Base-by-base conservation (phyloP, 2,329 filamentous ascomycete species). In the Ascochyta koolunga region DNA sequence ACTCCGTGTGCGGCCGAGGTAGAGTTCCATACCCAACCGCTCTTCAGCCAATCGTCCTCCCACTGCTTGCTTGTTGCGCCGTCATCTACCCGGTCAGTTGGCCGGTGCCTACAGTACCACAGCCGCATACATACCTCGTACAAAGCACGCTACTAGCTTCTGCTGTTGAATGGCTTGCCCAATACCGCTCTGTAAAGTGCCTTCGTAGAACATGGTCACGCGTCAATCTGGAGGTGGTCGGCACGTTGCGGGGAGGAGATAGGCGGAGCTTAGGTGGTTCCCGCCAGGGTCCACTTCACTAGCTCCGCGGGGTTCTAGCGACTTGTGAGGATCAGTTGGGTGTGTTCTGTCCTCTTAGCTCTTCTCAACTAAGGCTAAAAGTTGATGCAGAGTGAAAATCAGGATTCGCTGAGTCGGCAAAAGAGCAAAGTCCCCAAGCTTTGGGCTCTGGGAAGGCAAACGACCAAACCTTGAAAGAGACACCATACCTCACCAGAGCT, bases 111-210 rank as follows among this genome's bases (percentile, higher is more conserved):
- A 41, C 35, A 51, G 6, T 21, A 29, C 21, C 9, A 13, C 43
- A 40, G 24, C 15, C 22, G 55, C 19, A 21, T 15, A 25, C 54
- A 61, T 74, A 91, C 90, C 88, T 68, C 86, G 85, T 27, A 96
- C 88, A 74, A 97, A 96, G 77, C 91, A 96, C 25, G 90, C 83
- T 0, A 97, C 89, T 16, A 89, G 82, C 75, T 93, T 96, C 54
- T 85, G 80, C 72, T 93, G 81, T 56, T 85, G 83, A 6, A 97
- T 82, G 11, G 93, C 91, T 18, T 84, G 80, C 27, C 84, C 82
- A 64, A 97, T 96, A 54, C 91, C 93, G 66, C 89, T 88, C 66
- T 96, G 89, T 18, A 97, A 77, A 56, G 86, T 86, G 16, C 92
- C 93, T 56, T 87, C 69, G 72, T 92, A 93, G 76, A 96, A 97